Conservation (phyloP, 257 asterid species). For the Schizonepeta tenuifolia region DNA sequence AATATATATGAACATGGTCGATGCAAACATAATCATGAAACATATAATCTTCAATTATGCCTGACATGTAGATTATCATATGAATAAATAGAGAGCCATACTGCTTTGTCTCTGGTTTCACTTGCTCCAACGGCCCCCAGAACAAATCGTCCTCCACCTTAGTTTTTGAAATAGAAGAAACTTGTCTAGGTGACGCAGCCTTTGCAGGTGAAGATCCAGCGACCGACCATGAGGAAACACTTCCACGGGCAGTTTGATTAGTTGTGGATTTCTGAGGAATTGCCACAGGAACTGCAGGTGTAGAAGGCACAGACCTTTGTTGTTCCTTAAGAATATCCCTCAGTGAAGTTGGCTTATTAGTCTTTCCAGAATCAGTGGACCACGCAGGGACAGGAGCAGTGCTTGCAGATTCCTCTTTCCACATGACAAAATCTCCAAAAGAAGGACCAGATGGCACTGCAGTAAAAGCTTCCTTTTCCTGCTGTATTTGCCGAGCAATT, state of each 20-base stretch:
- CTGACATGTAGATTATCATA: neutral
- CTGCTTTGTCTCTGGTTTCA: constrained; percentile 76
- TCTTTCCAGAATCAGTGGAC: constrained; percentile 78
- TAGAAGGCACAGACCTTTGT: constrained; percentile 56
- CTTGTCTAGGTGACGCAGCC: constrained; percentile 64
- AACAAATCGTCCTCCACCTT: constrained; percentile 87
- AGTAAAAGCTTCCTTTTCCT: constrained; percentile 70
- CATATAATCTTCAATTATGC: neutral
- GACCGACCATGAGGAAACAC: constrained; percentile 69
- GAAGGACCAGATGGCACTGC: constrained; percentile 91
- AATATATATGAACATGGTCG: constrained; percentile 11
- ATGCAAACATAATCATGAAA: constrained; percentile 29
- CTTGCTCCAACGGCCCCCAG: constrained; percentile 91
- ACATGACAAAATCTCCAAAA: constrained; percentile 86
- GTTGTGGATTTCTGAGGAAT: constrained; percentile 62
- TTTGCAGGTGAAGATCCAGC: constrained; percentile 67
- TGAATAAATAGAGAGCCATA: constrained; percentile 44
- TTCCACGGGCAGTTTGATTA: constrained; percentile 61
- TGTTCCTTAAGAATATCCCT: constrained; percentile 96
- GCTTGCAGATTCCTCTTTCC: constrained; percentile 80
- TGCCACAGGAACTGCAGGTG: constrained; percentile 51
- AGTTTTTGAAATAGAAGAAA: constrained; percentile 52
- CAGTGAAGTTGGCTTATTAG: constrained; percentile 70
- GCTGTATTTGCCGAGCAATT: constrained; percentile 59
- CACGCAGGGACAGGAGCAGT: constrained; percentile 80